Percentiles rank a stretch among this genome's conserved stretches.
phyloP scores from a whole-genome alignment of 2,329 filamentous ascomycete species.

The Pseudocercospora crystallina region DNA sequence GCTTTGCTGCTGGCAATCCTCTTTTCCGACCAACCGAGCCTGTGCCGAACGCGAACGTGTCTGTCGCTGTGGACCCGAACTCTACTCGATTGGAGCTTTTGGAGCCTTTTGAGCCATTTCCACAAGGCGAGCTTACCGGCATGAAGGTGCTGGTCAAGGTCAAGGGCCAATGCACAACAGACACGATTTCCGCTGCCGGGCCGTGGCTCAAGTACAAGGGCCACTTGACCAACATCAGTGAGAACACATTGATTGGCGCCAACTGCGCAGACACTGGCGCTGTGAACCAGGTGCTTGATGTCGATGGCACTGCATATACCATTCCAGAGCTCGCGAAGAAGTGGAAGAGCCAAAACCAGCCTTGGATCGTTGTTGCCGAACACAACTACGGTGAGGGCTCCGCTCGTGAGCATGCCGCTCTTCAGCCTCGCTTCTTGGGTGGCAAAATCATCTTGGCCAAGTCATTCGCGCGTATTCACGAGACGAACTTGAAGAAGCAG shows the following conservation, averaged over 20 bases:
- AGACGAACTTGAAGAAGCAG: conserved; percentile 97
- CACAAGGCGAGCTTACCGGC: conserved; percentile 65
- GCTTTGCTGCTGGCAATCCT: conserved; percentile 78
- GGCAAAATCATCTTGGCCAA: conserved; percentile 81
- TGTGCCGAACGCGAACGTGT: conserved; percentile 66
- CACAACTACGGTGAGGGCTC: conserved; percentile 96
- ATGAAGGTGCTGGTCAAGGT: conserved; percentile 93
- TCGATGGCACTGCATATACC: conserved; percentile 64
- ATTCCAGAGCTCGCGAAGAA: conserved; percentile 84
- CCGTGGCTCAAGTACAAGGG: conserved; percentile 99
- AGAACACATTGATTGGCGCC: conserved; percentile 95
- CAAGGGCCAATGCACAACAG: conserved; percentile 95
- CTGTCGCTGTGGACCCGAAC: conserved; percentile 78
- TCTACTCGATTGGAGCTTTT: conserved; percentile 88
- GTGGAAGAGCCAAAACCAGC: conserved; percentile 73
- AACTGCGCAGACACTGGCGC: conserved; percentile 89
- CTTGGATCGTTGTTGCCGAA: conserved; percentile 95
- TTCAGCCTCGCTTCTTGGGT: conserved; percentile 88
- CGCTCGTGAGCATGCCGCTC: conserved; percentile 82
- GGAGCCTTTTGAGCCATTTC: conserved; percentile 86
- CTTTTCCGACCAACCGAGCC: conserved; percentile 72
- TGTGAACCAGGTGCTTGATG: conserved; percentile 88
- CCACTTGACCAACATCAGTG: conserved; percentile 94
- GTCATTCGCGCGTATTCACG: conserved; percentile 87
- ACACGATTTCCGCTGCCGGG: conserved; percentile 95